Evolutionary conservation across 2,329 filamentous ascomycete species (phyloP), one percentile per base, ranked within the genome.

Genomic region (Tolypocladium album): DNA sequence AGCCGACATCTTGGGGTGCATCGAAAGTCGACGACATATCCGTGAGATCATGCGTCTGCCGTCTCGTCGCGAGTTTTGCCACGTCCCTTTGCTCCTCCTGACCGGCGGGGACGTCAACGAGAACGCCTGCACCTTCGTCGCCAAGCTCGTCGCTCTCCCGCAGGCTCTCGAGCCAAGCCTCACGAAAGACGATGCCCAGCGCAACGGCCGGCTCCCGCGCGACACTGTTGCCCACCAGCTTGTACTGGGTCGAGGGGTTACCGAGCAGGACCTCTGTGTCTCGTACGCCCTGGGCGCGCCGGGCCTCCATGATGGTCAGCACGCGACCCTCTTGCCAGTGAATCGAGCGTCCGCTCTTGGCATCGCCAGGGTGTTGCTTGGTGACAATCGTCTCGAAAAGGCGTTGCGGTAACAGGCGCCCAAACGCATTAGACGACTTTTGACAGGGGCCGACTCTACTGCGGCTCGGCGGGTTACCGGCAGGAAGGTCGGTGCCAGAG

Each of bases 201-300:
- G 84, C 83, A 22, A 91, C 71, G 0, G 88, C 83, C 1, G 90
- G 82, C 31, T 84, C 82, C 11, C 89, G 76, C 3, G 89, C 83
- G 0, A 95, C 90, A 36, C 86, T 89, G 70, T 95, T 95, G 0
- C 90, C 90, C 0, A 92, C 77, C 24, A 90, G 83, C 59, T 79
- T 82, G 74, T 82, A 86, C 67, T 90, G 86, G 1, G 85, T 74
- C 0, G 43, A 12, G 0, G 79, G 70, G 0, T 59, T 67, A 0
- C 89, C 89, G 1, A 92, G 70, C 0, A 95, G 70, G 0, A 92
- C 80, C 60, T 93, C 90, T 7, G 85, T 64, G 59, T 93, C 88
- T 0, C 78, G 83, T 47, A 88, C 85, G 0, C 88, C 87, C 69
- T 94, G 90, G 0, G 85, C 87, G 1, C 88, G 76, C 1, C 87